Evolutionary conservation across 2,329 filamentous ascomycete species (phyloP).

Genomic region (Colletotrichum godetiae): DNA sequence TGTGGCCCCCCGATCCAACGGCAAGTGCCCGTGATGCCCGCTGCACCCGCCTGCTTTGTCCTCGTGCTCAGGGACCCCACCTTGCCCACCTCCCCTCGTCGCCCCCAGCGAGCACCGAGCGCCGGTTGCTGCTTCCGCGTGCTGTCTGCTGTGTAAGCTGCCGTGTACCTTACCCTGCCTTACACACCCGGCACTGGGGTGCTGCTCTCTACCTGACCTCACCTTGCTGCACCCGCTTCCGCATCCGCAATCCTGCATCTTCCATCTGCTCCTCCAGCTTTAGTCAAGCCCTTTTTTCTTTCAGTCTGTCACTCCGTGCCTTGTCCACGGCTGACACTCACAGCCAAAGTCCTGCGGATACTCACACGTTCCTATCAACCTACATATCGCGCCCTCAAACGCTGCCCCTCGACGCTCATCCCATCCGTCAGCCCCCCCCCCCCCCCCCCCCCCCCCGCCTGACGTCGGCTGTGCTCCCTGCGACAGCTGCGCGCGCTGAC

Average conservation of each 20-base stretch:
- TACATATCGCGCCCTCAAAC: slow-evolving; percentile 4
- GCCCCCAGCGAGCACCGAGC: slow-evolving; percentile 13
- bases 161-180: background rate
- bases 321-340: background rate
- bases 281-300: background rate
- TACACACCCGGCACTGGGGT: background rate
- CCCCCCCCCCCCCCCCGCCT: slow-evolving; percentile 6
- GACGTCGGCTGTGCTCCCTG: slow-evolving; percentile 24
- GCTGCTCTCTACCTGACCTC: background rate
- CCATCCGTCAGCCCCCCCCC: background rate
- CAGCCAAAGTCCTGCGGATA: background rate
- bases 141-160: background rate
- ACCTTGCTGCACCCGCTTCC: background rate
- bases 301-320: background rate
- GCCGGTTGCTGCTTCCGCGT: slow-evolving; percentile 18
- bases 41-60: slow-evolving; percentile 30
- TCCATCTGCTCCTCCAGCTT: background rate
- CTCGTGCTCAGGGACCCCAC: slow-evolving; percentile 30
- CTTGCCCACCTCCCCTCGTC: background rate
- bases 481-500: slow-evolving; percentile 21
- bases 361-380: background rate
- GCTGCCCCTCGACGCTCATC: background rate
- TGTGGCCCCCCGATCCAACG: background rate
- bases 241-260: slow-evolving; percentile 10
- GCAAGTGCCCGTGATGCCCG: background rate